Base-by-base conservation (phyloP, 495 filamentous ascomycete genomes). In the Aspergillus ostianus region DNA sequence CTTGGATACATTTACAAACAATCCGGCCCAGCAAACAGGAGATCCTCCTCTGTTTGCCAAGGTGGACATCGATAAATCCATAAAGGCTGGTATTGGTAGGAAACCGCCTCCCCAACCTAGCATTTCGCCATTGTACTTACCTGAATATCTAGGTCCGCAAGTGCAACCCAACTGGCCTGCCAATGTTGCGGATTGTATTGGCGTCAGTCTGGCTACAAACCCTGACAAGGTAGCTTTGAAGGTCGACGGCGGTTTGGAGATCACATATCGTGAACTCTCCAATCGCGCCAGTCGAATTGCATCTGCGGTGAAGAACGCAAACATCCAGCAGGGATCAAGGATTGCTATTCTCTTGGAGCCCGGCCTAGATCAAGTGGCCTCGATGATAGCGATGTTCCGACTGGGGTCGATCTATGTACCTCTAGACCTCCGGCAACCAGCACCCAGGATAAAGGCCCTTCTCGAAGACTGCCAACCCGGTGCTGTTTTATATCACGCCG, bases 391-490 rank as follows among this genome's bases (percentile, higher is more conserved):
- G 8, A 79, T 86, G 47, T 51, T 80, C 60, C 69, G 75, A 0
- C 20, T 82, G 30, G 84, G 82, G 0, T 77, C 64, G 4, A 59
- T 75, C 2, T 87, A 85, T 55, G 64, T 86, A 2, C 84, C 85
- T 0, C 57, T 88, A 5, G 84, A 87, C 47, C 12, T 51, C 15
- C 48, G 57, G 1, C 49, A 23, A 15, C 48, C 62, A 5, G 4
- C 27, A 0, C 3, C 55, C 1, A 56, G 55, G 0, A 32, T 58
- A 9, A 20, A 46, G 1, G 21, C n/a, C 3, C 30, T 63, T n/a
- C 19, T 51, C 12, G 4, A n/a, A 23, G 55, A 55, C 12, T 63
- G 55, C n/a, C 3, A 36, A 36, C 49, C 55, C 6, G 8, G 41
- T 4, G 44, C n/a, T 17, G 19, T 45, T 6, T 21, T 51, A 10